Evolutionary conservation across 208 protist genomes (phyloP).

Genomic region (Trypanosoma rangeli): DNA sequence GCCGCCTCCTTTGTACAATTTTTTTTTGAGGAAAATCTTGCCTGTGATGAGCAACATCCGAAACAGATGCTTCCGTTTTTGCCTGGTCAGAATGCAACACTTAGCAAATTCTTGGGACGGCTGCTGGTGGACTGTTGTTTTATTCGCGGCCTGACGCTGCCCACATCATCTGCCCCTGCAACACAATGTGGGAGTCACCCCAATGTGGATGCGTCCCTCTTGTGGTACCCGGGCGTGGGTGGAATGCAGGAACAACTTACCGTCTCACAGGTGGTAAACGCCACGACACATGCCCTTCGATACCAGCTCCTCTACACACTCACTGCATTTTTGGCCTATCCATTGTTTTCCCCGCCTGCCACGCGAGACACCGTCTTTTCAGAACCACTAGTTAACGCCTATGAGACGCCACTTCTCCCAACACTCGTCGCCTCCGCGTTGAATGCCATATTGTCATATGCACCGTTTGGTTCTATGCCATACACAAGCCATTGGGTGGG

Average conservation of each 20-base stretch:
- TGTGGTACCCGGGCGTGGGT: conserved; percentile 71
- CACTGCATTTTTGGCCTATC: conserved; percentile 45
- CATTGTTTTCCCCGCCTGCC: conserved; percentile 45
- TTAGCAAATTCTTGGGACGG: conserved; percentile 56
- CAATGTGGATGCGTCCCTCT: conserved; percentile 46
- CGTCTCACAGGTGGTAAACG: not conserved
- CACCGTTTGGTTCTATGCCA: conserved; percentile 70
- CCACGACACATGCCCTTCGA: conserved; percentile 34
- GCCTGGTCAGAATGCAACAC: conserved; percentile 29
- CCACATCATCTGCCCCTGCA: not conserved
- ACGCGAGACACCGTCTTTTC: conserved; percentile 78
- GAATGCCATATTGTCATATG: conserved; percentile 70
- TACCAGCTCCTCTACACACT: conserved; percentile 57
- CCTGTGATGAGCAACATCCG: conserved; percentile 57
- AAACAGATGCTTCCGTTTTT: conserved; percentile 48
- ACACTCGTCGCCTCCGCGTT: conserved; percentile 77
- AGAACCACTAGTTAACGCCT: conserved; percentile 55
- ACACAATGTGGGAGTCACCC: conserved; percentile 32
- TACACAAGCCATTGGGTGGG: conserved; percentile 75
- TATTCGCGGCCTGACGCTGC: conserved; percentile 66
- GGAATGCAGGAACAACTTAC: conserved; percentile 14
- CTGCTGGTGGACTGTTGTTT: conserved; percentile 88
- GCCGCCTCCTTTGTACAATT: conserved; percentile 63
- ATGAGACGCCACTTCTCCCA: conserved; percentile 59
- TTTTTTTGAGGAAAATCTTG: conserved; percentile 73